Evolutionary conservation across 2,329 filamentous ascomycete genomes (phyloP).

Genomic region (Ophiosphaerella herpotricha): DNA sequence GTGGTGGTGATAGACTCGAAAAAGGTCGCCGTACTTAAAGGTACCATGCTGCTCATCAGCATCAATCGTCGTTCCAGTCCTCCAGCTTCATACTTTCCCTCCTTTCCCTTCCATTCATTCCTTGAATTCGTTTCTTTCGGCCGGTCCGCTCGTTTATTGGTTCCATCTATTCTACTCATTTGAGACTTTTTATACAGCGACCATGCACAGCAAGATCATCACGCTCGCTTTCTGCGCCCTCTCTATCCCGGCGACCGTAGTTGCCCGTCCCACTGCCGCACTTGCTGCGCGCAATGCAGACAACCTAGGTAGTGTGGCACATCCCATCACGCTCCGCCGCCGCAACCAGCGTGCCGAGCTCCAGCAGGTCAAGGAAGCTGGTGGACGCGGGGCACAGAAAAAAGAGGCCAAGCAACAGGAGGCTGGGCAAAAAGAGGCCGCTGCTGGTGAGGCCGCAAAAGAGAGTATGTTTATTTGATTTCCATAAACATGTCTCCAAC

Average conservation of each 20-base stretch:
- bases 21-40: neutral
- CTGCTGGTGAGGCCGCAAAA: conserved; percentile 1
- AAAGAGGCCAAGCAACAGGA: neutral
- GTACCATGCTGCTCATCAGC: neutral
- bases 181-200: neutral
- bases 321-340: conserved; percentile 1
- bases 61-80: neutral
- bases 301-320: neutral
- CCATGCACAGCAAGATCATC: conserved; percentile 12
- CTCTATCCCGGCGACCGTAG: neutral
- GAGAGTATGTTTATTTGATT: conserved; percentile 6
- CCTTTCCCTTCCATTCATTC: neutral
- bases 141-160: conserved; percentile 12
- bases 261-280: conserved; percentile 1
- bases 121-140: conserved; percentile 10
- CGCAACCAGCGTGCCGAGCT: neutral
- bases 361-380: neutral
- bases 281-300: neutral
- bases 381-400: neutral
- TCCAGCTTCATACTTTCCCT: neutral
- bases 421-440: conserved; percentile 6
- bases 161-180: neutral
- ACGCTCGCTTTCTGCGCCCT: conserved; percentile 9
- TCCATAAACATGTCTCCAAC: neutral
- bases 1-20: neutral